Evolutionary conservation across 768 basidiomycete genomes (phyloP), one percentile per base, ranked within the genome.

Genomic region (Fibroporia radiculosa): DNA sequence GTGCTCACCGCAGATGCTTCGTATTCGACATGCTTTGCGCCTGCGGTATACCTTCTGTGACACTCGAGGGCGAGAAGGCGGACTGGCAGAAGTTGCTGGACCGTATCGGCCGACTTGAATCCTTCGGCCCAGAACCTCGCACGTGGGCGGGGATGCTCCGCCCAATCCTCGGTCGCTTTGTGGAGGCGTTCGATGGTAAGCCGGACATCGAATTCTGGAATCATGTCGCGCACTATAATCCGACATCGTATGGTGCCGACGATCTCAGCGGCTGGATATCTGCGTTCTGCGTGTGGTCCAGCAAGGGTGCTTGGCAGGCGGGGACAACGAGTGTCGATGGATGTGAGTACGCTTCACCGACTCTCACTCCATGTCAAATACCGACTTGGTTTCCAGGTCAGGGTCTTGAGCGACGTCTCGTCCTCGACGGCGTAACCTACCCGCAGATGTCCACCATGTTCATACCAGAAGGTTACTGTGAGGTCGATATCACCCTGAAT

Each of bases 151-250:
- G 45, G 29, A 50, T 66, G 29, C 54, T 65, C 16, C 51, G 43
- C 10, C 62, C 62, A 1, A 40, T 65, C 16, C 38, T 65, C n/a
- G 43, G 45, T 14, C 50, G 54, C 6, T 65, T 65, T 48, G 49
- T 59, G 4, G 22, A 14, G 3, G 53, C 62, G 1, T 62, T 64
- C 39, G 62, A 62, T 23, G 45, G 49, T 2, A 34, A 51, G 8
- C 58, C 55, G 0, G 44, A 53, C 26, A 18, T 49, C 28, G 16
- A 14, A 2, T 54, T 54, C 33, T 54, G 52, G 52, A n/a, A 16
- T 6, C 40, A 45, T 16, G 41, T 50, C 31, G 47, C 28, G 20
- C 35, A 50, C 11, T 16, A 18, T 13, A 11, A 41, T 13, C 11
- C 12, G 19, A 28, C 6, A n/a, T 16, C 12, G 14, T 47, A 35